These are phyloP conservation scores for Arthrocladium fulminans DNA, from an alignment of 2,329 filamentous ascomycete species.

Conservation along the genomic window DNA sequence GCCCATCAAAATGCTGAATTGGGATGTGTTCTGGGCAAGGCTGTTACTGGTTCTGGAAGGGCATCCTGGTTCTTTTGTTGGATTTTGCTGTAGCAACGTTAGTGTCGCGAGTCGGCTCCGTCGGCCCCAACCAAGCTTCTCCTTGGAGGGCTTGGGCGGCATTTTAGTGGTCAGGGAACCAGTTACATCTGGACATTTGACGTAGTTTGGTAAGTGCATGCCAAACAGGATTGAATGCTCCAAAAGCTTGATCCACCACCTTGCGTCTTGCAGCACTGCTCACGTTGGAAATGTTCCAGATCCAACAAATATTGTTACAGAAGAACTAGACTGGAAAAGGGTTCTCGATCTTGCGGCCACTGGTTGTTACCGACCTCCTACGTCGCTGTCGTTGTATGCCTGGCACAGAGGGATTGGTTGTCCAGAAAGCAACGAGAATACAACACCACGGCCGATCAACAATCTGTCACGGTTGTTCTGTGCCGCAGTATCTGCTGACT, in stretches of 20 bases:
- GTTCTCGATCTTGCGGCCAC: background rate
- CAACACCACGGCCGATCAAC: too few relatives aligned
- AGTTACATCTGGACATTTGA: background rate
- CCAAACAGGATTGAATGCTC: background rate
- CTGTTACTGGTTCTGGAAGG: too few relatives aligned
- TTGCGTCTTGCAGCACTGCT: background rate
- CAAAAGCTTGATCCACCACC: background rate
- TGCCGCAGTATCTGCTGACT: background rate
- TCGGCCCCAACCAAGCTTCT: background rate
- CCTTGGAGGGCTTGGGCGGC: background rate
- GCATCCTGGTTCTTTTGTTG: background rate
- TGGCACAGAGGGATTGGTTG: background rate
- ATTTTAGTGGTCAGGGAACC: background rate
- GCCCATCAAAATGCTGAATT: too few relatives aligned
- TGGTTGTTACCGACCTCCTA: background rate
- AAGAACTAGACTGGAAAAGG: background rate
- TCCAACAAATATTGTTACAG: background rate
- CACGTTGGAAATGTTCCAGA: constrained; percentile 1
- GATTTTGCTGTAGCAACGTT: constrained; percentile 2
- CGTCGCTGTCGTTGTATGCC: background rate
- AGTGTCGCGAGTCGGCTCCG: background rate
- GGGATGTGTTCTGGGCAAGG: too few relatives aligned
- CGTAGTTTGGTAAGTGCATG: background rate
- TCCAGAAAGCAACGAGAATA: too few relatives aligned
- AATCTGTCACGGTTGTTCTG: too few relatives aligned